A percentile compares a stretch with the other conserved stretches of the same genome.
These are phyloP conservation scores for Zygotorulaspora danielsina DNA, from an alignment of 805 yeast genomes.

Conservation along the genomic window DNA sequence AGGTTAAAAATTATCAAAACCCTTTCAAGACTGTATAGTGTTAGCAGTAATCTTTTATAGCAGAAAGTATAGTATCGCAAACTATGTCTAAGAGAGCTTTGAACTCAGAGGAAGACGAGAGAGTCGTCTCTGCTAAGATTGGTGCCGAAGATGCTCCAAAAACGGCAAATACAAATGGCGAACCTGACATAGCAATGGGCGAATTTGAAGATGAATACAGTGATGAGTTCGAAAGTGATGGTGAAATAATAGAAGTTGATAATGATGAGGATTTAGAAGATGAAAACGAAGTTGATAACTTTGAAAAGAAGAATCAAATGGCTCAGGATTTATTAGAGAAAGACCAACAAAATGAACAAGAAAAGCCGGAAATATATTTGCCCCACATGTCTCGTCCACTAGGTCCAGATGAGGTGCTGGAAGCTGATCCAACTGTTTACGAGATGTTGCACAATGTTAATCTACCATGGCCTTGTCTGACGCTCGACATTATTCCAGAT, in stretches of 20 bases:
- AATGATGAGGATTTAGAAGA: conserved; percentile 48
- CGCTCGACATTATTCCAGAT: conserved; percentile 86
- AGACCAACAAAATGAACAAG: conserved; percentile 37
- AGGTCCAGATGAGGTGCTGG: conserved; percentile 93
- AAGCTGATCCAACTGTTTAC: conserved; percentile 93
- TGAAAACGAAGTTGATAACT: conserved; percentile 35
- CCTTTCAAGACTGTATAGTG: background rate
- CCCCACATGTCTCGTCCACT: conserved; percentile 87
- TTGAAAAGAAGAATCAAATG: conserved; percentile 36
- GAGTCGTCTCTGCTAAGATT: conserved; percentile 41
- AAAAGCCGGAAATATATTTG: conserved; percentile 55
- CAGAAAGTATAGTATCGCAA: conserved; percentile 2
- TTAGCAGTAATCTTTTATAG: background rate
- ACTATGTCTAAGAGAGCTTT: conserved; percentile 53
- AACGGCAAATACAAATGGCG: conserved; percentile 34
- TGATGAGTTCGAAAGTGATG: conserved; percentile 90
- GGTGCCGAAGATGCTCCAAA: conserved; percentile 27
- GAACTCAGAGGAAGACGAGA: conserved; percentile 35
- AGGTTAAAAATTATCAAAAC: conserved; percentile 9
- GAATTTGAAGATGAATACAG: conserved; percentile 87
- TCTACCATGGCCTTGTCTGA: conserved; percentile 95
- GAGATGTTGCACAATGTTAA: conserved; percentile 94
- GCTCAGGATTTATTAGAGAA: conserved; percentile 38
- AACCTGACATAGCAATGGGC: conserved; percentile 58
- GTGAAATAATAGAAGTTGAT: conserved; percentile 79